Conservation (phyloP, 352 stramenopile species). For the Pythium volutum region DNA sequence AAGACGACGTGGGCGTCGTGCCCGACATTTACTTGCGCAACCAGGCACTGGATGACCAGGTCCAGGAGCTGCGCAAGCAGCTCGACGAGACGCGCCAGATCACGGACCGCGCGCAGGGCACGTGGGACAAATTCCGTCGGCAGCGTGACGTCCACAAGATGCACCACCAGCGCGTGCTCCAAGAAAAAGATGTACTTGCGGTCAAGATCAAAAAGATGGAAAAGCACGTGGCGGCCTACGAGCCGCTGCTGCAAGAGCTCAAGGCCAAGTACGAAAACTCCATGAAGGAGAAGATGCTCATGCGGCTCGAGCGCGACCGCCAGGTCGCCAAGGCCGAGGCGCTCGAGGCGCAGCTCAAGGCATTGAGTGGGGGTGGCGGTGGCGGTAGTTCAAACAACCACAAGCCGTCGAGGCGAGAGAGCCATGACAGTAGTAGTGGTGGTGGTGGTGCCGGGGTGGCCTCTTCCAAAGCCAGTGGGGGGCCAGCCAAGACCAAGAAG, state of each 20-base stretch:
- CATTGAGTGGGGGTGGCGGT: constrained; percentile 17
- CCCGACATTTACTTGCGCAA: constrained; percentile 95
- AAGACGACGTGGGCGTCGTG: constrained; percentile 89
- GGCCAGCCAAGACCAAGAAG: constrained; percentile 29
- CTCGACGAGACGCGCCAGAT: constrained; percentile 89
- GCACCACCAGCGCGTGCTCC: constrained; percentile 93
- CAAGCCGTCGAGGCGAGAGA: constrained; percentile 20
- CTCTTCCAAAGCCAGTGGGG: constrained; percentile 8
- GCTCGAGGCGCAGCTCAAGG: constrained; percentile 86
- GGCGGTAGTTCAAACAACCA: constrained; percentile 17
- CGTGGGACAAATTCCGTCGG: constrained; percentile 95
- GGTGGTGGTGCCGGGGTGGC: too few relatives aligned
- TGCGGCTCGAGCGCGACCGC: constrained; percentile 92
- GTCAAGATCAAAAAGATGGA: constrained; percentile 91
- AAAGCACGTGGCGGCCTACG: constrained; percentile 89
- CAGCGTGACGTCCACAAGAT: constrained; percentile 95
- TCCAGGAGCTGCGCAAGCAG: constrained; percentile 79
- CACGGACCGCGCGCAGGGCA: constrained; percentile 88
- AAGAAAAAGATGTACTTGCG: constrained; percentile 93
- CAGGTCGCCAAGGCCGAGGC: constrained; percentile 86
- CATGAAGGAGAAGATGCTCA: constrained; percentile 98
- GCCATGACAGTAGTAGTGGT: constrained; percentile 13
- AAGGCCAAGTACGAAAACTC: constrained; percentile 93
- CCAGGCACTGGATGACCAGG: constrained; percentile 89
- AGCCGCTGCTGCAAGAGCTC: constrained; percentile 91